Evolutionary conservation across 495 filamentous ascomycete species (phyloP).

Genomic region (Neurospora hispaniola): DNA sequence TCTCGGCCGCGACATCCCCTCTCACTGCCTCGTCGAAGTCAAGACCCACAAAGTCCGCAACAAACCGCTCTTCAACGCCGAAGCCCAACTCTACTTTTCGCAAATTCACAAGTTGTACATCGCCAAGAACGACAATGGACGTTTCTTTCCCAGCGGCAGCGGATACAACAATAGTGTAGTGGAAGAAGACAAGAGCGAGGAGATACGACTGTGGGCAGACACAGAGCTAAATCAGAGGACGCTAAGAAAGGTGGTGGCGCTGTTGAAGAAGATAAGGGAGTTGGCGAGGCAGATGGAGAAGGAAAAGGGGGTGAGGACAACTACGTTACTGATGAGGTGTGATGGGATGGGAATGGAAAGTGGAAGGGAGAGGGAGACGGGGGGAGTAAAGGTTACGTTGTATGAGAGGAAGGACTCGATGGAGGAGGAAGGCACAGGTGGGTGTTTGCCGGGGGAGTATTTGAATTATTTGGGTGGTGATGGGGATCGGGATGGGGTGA

Average conservation of each 20-base stretch:
- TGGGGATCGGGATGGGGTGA: not conserved
- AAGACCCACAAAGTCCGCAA: conserved; percentile 11
- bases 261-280: conserved; percentile 7
- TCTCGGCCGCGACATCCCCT: conserved; percentile 7
- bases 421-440: conserved; percentile 1
- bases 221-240: not conserved
- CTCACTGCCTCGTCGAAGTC: conserved; percentile 14
- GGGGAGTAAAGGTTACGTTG: conserved; percentile 1
- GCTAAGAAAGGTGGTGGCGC: not conserved
- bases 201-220: not conserved
- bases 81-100: conserved; percentile 17
- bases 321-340: not conserved
- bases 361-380: not conserved
- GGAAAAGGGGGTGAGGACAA: not conserved
- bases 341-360: conserved; percentile 3
- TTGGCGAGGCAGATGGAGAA: not conserved
- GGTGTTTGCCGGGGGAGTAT: not conserved
- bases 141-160: not conserved
- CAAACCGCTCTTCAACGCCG: conserved; percentile 1
- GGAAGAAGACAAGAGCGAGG: not conserved
- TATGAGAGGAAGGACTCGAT: not conserved
- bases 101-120: conserved; percentile 8
- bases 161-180: not conserved
- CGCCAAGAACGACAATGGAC: conserved; percentile 7
- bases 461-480: not conserved